Conservation (phyloP, 2,329 filamentous ascomycete species). For the Paramyrothecium roridum region DNA sequence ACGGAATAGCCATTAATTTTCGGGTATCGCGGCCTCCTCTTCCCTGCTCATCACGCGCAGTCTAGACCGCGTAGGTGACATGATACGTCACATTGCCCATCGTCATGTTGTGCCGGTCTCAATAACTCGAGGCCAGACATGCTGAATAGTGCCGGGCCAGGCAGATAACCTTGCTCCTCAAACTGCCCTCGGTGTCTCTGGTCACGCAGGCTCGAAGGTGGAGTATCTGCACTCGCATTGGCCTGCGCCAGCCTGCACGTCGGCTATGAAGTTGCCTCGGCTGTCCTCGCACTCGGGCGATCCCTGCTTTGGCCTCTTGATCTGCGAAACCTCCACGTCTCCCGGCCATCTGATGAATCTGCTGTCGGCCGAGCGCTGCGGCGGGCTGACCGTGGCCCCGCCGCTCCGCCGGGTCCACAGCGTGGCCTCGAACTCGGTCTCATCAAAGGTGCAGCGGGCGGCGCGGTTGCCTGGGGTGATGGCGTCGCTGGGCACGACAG, state of each 20-base stretch:
- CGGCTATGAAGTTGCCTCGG: conserved; percentile 30
- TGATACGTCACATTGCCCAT: too few species aligned
- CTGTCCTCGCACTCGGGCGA: conserved; percentile 52
- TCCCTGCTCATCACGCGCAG: neutral
- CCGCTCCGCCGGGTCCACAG: conserved; percentile 52
- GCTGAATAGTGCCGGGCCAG: too few species aligned
- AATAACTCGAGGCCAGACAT: too few species aligned
- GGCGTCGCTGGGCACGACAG: conserved; percentile 43
- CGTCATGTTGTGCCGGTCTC: too few species aligned
- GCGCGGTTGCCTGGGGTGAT: conserved; percentile 39
- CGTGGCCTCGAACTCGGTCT: conserved; percentile 52
- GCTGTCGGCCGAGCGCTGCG: conserved; percentile 7
- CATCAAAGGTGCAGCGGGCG: conserved; percentile 55
- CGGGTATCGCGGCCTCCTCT: neutral
- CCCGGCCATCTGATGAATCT: conserved; percentile 51
- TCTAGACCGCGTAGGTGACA: too few species aligned
- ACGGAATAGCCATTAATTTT: neutral
- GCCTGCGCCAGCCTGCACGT: conserved; percentile 30
- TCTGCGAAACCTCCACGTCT: conserved; percentile 53
- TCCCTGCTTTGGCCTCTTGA: conserved; percentile 32
- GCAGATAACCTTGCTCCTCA: too few species aligned
- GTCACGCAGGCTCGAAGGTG: conserved; percentile 21
- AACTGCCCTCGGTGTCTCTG: too few species aligned
- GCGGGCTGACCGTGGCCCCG: conserved; percentile 11
- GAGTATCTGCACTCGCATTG: conserved; percentile 36